phyloP scores from a whole-genome alignment of 176 grass and related monocot species.

The Oryza rufipogon region DNA sequence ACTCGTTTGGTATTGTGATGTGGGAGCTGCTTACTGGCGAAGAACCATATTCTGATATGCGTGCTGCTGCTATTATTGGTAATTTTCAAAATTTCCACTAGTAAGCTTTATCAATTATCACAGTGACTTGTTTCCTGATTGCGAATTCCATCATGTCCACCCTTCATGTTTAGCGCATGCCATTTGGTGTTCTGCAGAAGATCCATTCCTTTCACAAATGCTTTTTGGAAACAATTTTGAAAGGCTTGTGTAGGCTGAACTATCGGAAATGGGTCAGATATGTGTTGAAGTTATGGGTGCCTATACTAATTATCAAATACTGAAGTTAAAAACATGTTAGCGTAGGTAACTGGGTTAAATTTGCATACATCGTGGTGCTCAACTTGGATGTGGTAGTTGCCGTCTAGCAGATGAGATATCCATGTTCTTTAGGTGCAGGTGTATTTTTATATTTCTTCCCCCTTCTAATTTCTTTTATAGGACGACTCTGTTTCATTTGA shows the following conservation, averaged over 20 bases:
- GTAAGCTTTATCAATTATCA: not conserved
- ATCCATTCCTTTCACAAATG: constrained; percentile 10
- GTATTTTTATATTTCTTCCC: not conserved
- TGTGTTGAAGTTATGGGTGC: constrained; percentile 15
- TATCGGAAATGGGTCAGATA: constrained; percentile 7
- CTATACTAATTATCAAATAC: constrained; percentile 3
- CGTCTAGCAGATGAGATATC: not conserved
- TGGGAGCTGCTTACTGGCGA: constrained; percentile 98
- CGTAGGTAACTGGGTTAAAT: constrained; percentile 1
- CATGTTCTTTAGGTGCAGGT: not conserved
- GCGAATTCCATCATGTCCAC: not conserved
- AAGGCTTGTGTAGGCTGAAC: not conserved
- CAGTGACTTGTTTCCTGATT: constrained; percentile 32
- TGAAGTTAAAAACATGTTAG: not conserved
- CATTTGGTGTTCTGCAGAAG: not conserved
- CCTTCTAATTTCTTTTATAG: not conserved
- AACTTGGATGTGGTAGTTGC: constrained; percentile 22
- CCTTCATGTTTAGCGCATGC: not conserved
- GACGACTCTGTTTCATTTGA: not conserved
- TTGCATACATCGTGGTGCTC: constrained; percentile 20
- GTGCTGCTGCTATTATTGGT: constrained; percentile 88
- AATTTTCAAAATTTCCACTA: constrained; percentile 15
- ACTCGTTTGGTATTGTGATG: constrained; percentile 97
- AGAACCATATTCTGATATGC: constrained; percentile 92
- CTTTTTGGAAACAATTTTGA: constrained; percentile 9